Base-by-base conservation (phyloP, 148 eudicot species). In the Dianthus caryophyllus region DNA sequence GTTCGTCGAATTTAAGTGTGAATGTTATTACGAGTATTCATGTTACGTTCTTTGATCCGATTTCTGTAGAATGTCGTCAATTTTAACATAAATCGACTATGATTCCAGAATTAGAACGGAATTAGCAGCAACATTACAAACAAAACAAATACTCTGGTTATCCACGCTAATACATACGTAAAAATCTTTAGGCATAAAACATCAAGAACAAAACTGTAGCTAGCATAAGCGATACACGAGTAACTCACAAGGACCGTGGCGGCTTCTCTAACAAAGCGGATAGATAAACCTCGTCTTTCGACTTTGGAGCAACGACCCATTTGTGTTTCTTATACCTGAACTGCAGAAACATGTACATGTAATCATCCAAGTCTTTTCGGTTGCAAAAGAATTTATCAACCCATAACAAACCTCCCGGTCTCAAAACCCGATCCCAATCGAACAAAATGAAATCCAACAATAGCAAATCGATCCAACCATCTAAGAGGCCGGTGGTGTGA, bases 361-460 rank as follows among this genome's bases (percentile, higher is more conserved):
- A 95, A 66, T 95, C 99, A 78, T 95, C 99, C 43, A 88, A 57
- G 61, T 88, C 96, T 41, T 77, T 84, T 67, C 88, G 82, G 2
- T 81, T 83, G 50, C 97, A 90, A 59, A 90, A 95, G 83, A 95
- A 90, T 51, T 79, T 82, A 58, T 95, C 99, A 20, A 95, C 80
- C 99, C 97, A 90, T 70, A 95, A 59, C 80, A 95, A 82, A 27
- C 99, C 99, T 6, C 99, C 99, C 0, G 99, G 99, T 75, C 99
- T 88, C 22, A 95, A 75, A 54, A 95, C 70, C 31, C 97, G 78
- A 60, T 90, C 99, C 97, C 97, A 95, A 47, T 95, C 99, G 43
- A 90, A 95, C 15, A 90, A 70, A 24, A 90, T 84, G 39, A 88
- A 95, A 75, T 95, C 99, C 75, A 95, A 66, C 76, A 90, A 64